These are phyloP conservation scores for Gastrodia elata DNA, from an alignment of 106 monocot genomes.

Conservation along the genomic window DNA sequence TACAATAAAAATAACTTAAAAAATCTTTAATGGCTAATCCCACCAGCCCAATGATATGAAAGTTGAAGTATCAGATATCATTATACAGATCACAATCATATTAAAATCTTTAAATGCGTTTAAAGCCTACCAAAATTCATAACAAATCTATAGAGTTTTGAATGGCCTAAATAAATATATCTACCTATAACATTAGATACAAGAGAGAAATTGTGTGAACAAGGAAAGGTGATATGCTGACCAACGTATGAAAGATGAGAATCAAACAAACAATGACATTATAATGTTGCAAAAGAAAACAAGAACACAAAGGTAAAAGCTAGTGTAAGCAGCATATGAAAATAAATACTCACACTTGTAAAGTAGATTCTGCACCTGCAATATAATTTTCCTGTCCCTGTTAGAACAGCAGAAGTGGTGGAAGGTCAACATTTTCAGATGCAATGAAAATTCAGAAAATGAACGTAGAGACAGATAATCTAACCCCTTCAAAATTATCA, in stretches of 20 bases:
- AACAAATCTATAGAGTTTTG: too few species aligned
- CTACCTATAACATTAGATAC: not conserved
- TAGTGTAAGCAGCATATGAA: not conserved
- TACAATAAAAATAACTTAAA: too few species aligned
- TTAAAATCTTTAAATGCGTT: too few species aligned
- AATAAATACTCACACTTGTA: constrained; percentile 4
- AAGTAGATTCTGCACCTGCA: not conserved
- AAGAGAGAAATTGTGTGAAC: not conserved
- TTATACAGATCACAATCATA: too few species aligned
- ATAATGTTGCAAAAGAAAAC: not conserved
- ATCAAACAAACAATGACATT: too few species aligned
- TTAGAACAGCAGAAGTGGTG: not conserved
- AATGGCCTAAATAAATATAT: too few species aligned
- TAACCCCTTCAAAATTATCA: not conserved
- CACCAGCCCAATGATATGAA: too few species aligned
- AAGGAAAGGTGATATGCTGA: not conserved
- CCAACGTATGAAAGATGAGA: not conserved
- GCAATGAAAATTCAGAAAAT: not conserved
- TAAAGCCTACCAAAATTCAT: too few species aligned
- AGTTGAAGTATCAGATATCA: too few species aligned
- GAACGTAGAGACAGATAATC: not conserved
- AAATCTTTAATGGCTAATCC: too few species aligned
- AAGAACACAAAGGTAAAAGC: not conserved
- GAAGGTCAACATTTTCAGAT: not conserved
- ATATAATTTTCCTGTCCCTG: not conserved